Conservation (phyloP, 768 basidiomycete genomes). For the Amanita fuliginea region DNA sequence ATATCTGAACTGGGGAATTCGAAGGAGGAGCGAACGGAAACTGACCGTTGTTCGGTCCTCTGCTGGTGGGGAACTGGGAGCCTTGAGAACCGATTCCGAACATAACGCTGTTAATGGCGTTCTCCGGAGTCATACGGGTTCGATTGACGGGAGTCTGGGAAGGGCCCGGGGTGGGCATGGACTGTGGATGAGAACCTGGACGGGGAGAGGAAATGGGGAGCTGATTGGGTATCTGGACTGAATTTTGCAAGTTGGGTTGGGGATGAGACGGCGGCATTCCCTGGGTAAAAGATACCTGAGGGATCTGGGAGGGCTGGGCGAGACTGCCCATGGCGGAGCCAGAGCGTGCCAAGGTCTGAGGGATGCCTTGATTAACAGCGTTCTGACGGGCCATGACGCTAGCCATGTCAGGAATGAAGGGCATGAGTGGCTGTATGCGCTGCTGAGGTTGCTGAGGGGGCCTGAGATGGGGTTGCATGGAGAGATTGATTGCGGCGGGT, state of each 20-base stretch:
- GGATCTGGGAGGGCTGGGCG: slow-evolving; percentile 22
- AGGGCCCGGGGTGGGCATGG: slow-evolving; percentile 24
- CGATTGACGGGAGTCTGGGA: slow-evolving; percentile 30
- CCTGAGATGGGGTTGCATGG: slow-evolving; percentile 27
- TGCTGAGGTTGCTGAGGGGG: slow-evolving; percentile 25
- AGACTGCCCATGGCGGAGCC: slow-evolving; percentile 38
- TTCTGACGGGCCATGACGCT: slow-evolving; percentile 28
- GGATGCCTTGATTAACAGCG: slow-evolving; percentile 24
- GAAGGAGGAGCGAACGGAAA: slow-evolving; percentile 36
- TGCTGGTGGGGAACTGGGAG: slow-evolving; percentile 19
- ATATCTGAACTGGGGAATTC: slow-evolving; percentile 37
- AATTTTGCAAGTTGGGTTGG: slow-evolving; percentile 26
- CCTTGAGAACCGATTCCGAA: slow-evolving; percentile 33
- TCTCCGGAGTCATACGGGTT: slow-evolving; percentile 35
- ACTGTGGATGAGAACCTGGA: slow-evolving; percentile 24
- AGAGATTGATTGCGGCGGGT: slow-evolving; percentile 25
- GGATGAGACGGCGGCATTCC: slow-evolving; percentile 25
- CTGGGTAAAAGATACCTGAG: slow-evolving; percentile 17
- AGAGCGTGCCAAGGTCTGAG: slow-evolving; percentile 31
- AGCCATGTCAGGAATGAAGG: slow-evolving; percentile 29
- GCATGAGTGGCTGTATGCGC: slow-evolving; percentile 20
- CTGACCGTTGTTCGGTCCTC: slow-evolving; percentile 23
- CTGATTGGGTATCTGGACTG: slow-evolving; percentile 26
- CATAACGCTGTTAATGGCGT: slow-evolving; percentile 23
- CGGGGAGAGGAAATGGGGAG: slow-evolving; percentile 31